A percentile compares a stretch with the other conserved stretches of the same genome.
Conservation (phyloP, 2,329 filamentous ascomycete species). For the Myriosclerotinia curreyana region DNA sequence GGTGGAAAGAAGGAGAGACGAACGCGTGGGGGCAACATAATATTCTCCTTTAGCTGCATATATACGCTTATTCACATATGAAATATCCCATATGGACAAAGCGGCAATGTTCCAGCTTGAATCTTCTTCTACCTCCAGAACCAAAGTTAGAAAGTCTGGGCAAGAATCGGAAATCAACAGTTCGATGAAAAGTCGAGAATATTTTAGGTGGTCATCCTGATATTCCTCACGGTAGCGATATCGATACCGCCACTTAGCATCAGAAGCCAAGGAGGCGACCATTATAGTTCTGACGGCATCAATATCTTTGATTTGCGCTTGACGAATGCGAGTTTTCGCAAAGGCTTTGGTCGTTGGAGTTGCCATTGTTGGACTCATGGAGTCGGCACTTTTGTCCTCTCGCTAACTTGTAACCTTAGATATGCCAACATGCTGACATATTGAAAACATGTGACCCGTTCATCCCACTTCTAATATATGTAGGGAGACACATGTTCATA, state of each 20-base stretch:
- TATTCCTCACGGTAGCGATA: slow-evolving; percentile 3
- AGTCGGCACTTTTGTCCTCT: background rate
- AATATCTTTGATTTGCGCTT: slow-evolving; percentile 9
- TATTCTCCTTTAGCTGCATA: background rate
- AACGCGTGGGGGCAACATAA: background rate
- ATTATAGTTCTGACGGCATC: background rate
- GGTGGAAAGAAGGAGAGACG: background rate
- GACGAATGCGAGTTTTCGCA: background rate
- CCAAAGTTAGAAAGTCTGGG: background rate
- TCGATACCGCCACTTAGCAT: slow-evolving; percentile 1
- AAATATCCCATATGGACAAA: slow-evolving; percentile 12
- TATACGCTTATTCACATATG: slow-evolving; percentile 6
- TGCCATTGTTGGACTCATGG: background rate
- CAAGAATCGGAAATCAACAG: background rate
- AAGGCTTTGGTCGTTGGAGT: background rate
- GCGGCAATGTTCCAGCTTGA: background rate
- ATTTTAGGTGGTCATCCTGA: slow-evolving; percentile 1
- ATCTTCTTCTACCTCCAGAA: slow-evolving; percentile 8
- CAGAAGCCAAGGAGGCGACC: background rate
- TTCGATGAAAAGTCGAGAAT: background rate
- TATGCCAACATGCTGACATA: background rate
- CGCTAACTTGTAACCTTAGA: background rate
- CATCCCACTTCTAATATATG: background rate
- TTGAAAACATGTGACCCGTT: background rate
- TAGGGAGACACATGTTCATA: background rate